A percentile compares a stretch with the other conserved stretches of the same genome.
Conservation (phyloP, 2,329 filamentous ascomycete genomes). For the Beauveria medogensis region DNA sequence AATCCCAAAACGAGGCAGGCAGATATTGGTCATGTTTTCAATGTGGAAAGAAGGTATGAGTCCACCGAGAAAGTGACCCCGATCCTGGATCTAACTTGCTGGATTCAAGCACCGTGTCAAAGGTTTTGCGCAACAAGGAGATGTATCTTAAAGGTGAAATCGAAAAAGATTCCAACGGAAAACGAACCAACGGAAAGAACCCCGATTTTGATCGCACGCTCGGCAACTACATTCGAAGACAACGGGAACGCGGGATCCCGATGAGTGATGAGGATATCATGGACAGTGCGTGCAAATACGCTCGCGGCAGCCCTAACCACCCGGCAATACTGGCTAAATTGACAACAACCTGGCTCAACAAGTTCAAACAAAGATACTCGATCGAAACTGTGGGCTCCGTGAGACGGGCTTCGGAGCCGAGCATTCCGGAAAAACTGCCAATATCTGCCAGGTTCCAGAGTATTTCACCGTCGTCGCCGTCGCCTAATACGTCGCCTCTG, state of each 20-base stretch:
- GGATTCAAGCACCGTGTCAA: slow-evolving; percentile 80
- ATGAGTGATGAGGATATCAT: slow-evolving; percentile 75
- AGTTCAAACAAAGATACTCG: slow-evolving; percentile 86
- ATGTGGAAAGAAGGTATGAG: slow-evolving; percentile 88
- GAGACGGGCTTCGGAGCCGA: slow-evolving; percentile 56
- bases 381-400: slow-evolving; percentile 41
- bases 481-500: slow-evolving; percentile 56
- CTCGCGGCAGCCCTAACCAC: slow-evolving; percentile 57
- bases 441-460: slow-evolving; percentile 41
- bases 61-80: neutral
- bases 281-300: slow-evolving; percentile 77
- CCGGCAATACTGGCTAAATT: slow-evolving; percentile 65
- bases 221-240: slow-evolving; percentile 77
- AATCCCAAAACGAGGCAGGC: slow-evolving; percentile 89
- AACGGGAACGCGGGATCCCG: slow-evolving; percentile 64
- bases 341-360: slow-evolving; percentile 77
- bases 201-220: slow-evolving; percentile 90
- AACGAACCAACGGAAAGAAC: slow-evolving; percentile 73
- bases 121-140: slow-evolving; percentile 89
- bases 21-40: slow-evolving; percentile 91
- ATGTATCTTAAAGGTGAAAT: slow-evolving; percentile 84
- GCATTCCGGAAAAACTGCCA: slow-evolving; percentile 60
- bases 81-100: slow-evolving; percentile 16
- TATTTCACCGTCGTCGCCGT: slow-evolving; percentile 67
- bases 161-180: slow-evolving; percentile 62